Evolutionary conservation across 83 land plant species (phyloP), one percentile per base, ranked within the genome.

Genomic region (Diphasiastrum complanatum): DNA sequence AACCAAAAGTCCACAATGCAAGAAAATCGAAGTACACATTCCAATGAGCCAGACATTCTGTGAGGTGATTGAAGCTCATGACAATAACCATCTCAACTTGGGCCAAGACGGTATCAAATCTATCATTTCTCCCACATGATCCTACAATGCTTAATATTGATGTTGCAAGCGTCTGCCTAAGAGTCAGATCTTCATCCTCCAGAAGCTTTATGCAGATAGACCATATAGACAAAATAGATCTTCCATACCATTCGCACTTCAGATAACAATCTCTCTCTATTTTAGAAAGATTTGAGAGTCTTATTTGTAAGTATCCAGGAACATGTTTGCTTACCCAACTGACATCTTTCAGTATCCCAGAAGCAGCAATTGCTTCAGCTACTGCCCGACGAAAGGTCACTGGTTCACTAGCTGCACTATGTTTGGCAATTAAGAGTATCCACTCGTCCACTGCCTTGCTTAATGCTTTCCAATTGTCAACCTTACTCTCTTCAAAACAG

Each of bases 11-110:
- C 82, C 81, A 78, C 24, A 56, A 51, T 18, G 75, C 45, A 46
- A 95, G 77, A 60, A 47, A 72, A 54, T 89, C 79, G 27, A 77
- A 71, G 64, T 81, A 95, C 25, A 45, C 79, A 10, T 63, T 29
- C 85, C 92, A 89, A 52, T 81, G 75, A 12, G 81, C 78, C 61
- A 95, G 82, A 5, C 57, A 62, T 0, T 63, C 63, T 31, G 85
- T 81, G 4, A 95, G 76, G 53, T 69, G 75, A 35, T 75, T 76
- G 69, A 89, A 82, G 65, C 84, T 72, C 51, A 61, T 49, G 52
- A 77, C 86, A 54, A 89, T 78, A 30, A 86, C 96, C 61, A 79
- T 78, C 54, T 93, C 99, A 32, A 93, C 99, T 71, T 93, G 99
- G 40, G 76, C 61, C 2, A 87, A 87, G 43, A 74, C 91, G 37